A percentile compares a stretch with the other conserved stretches of the same genome.
These are phyloP conservation scores for Neurospora sp. DNA, from an alignment of 2,329 filamentous ascomycete genomes.

Conservation along the genomic window DNA sequence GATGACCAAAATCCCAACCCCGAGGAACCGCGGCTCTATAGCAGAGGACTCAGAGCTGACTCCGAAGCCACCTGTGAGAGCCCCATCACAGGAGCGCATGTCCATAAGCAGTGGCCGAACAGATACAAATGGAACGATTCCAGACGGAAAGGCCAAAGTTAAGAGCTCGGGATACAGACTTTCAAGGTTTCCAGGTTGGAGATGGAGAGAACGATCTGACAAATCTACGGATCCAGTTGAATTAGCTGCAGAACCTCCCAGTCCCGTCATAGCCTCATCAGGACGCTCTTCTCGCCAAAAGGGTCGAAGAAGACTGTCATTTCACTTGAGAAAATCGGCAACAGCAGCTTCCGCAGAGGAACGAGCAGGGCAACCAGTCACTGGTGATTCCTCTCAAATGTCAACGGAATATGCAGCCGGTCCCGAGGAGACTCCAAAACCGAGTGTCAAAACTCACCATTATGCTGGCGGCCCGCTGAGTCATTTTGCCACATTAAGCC, in stretches of 20 bases:
- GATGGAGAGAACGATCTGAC: constrained; percentile 3
- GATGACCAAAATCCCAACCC: background rate
- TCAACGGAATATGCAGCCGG: background rate
- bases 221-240: constrained; percentile 2
- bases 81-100: background rate
- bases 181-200: constrained; percentile 10
- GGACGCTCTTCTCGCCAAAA: background rate
- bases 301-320: background rate
- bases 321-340: background rate
- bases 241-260: background rate
- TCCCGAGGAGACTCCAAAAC: background rate
- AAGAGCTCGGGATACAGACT: constrained; percentile 7
- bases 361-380: background rate
- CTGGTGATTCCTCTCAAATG: background rate
- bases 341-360: background rate
- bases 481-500: background rate
- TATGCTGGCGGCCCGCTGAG: background rate
- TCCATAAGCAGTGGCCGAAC: background rate
- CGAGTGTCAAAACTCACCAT: background rate
- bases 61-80: background rate
- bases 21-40: background rate
- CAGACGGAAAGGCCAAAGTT: constrained; percentile 1
- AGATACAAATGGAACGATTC: background rate
- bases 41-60: background rate
- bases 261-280: background rate